phyloP scores from a whole-genome alignment of 495 filamentous ascomycete species.

The Aspergillus egyptiacus region DNA sequence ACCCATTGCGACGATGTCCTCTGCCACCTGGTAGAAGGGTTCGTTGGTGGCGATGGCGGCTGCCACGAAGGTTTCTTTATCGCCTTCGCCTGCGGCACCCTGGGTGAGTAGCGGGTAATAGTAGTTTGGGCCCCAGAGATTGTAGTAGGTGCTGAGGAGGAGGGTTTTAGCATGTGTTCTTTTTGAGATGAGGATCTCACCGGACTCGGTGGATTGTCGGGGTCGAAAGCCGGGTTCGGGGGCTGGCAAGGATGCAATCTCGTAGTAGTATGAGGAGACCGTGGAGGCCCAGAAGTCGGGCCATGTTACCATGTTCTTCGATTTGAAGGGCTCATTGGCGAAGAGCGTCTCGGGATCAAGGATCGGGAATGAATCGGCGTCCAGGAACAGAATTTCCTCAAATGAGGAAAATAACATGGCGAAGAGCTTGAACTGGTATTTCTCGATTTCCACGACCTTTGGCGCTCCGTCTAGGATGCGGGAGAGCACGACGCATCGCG shows the following conservation, averaged over 20 bases:
- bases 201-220: conserved; percentile 45
- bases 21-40: conserved; percentile 55
- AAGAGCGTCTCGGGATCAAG: conserved; percentile 43
- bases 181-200: conserved; percentile 48
- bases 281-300: conserved; percentile 52
- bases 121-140: conserved; percentile 47
- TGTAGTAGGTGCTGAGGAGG: conserved; percentile 54
- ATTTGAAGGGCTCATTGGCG: conserved; percentile 37
- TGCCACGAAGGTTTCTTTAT: conserved; percentile 53
- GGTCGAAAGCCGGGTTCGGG: conserved; percentile 18
- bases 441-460: conserved; percentile 22
- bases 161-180: conserved; percentile 41
- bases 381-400: conserved; percentile 50
- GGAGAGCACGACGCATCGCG: conserved; percentile 41
- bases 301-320: conserved; percentile 45
- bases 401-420: conserved; percentile 52
- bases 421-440: conserved; percentile 50
- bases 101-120: conserved; percentile 50
- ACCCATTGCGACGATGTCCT: conserved; percentile 73
- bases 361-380: conserved; percentile 47
- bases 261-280: conserved; percentile 41
- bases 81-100: conserved; percentile 49
- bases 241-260: conserved; percentile 37
- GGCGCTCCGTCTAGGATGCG: conserved; percentile 29
- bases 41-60: conserved; percentile 40